Evolutionary conservation across 2,329 filamentous ascomycete genomes (phyloP), one percentile per base, ranked within the genome.

Genomic region (Xylariaceae sp.): DNA sequence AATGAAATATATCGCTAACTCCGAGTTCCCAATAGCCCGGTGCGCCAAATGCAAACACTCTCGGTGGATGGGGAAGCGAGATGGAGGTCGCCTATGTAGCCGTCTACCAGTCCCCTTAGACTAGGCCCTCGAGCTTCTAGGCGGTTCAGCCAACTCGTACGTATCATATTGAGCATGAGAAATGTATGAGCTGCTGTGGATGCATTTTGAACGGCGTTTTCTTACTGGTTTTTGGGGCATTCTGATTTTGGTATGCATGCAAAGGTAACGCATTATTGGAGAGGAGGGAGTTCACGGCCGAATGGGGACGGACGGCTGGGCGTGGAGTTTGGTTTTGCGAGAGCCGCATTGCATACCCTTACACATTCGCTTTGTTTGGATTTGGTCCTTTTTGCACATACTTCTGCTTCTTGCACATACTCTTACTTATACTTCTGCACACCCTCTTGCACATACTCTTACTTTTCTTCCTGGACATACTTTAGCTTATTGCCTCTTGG

Each of bases 1-100:
- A 2, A 3, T 31, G 16, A 14, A 19, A 3, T 11, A 3, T 40
- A 31, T 55, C 8, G 21, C 41, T 61, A 37, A 51, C 48, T 28
- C n/a, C 44, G 8, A 52, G 12, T 47, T 21, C 6, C 11, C 3
- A 50, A 36, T 60, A 81, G 81, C 81, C 82, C 39, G 82, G 82
- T 3, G 23, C 70, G 12, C 82, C 83, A 3, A 80, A 81, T 60
- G 64, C 51, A 3, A 63, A 67, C n/a, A 85, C 82, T 2, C 57
- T 63, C 1, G 80, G 76, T 46, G 76, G 80, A 24, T 77, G 67
- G 16, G 79, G 75, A 36, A 77, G 72, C 65, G 78, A 79, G 71
- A 79, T 84, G 76, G 81, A 84, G 67, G 74, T 82, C 21, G 75
- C 73, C 41, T 83, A 83, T 56, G 78, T 83, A 14, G 79, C 79